Conservation (phyloP, 2,329 filamentous ascomycete species). For the Epichloe scottii region DNA sequence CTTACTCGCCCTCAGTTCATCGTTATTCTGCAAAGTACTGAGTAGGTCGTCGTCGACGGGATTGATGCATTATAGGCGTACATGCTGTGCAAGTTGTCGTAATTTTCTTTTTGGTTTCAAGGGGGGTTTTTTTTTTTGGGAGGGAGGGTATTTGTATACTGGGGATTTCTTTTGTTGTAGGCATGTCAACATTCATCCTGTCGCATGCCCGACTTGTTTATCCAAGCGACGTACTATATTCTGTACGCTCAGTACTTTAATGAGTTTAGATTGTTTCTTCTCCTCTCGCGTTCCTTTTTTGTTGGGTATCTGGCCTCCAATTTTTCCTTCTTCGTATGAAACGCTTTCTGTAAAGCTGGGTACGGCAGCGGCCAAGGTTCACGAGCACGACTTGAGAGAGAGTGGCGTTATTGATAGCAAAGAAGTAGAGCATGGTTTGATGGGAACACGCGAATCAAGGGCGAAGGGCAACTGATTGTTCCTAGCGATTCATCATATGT, state of each 20-base stretch:
- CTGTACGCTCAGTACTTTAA: not conserved
- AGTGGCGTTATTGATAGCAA: too few relatives aligned
- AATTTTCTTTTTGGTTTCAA: not conserved
- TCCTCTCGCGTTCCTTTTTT: not conserved
- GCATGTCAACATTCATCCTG: not conserved
- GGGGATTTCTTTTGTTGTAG: not conserved
- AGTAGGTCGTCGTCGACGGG: slow-evolving; percentile 7
- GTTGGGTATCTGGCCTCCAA: not conserved
- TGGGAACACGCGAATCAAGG: too few relatives aligned
- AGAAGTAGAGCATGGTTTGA: not conserved
- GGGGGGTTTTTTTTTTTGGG: not conserved
- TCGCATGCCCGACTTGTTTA: not conserved
- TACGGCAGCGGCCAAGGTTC: not conserved
- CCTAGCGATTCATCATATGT: too few relatives aligned
- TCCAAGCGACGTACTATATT: too few relatives aligned
- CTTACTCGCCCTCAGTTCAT: slow-evolving; percentile 32
- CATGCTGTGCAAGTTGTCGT: not conserved
- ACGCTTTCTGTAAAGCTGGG: not conserved
- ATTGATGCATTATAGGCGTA: slow-evolving; percentile 1
- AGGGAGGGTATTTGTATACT: too few relatives aligned
- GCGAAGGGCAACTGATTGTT: too few relatives aligned
- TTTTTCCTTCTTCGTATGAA: not conserved
- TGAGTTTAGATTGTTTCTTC: too few relatives aligned
- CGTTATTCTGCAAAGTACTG: slow-evolving; percentile 36
- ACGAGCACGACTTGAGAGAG: not conserved